Evolutionary conservation across 768 basidiomycete genomes (phyloP), one percentile per base, ranked within the genome.

Genomic region (Rhodocollybia butyracea): DNA sequence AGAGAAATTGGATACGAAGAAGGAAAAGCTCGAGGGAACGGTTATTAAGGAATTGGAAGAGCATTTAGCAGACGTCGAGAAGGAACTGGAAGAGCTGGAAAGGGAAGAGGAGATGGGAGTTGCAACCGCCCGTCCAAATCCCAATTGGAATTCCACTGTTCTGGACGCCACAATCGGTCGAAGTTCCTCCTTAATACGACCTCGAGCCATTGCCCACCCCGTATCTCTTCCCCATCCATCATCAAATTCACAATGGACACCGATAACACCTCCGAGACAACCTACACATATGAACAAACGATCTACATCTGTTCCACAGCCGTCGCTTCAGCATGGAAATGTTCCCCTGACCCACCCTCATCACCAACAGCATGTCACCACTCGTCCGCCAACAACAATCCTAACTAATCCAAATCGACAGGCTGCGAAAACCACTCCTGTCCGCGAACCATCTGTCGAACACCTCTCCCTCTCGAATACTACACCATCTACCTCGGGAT

Each of bases 11-110:
- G 75, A 66, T 27, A 74, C 70, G 54, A 87, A 85, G 73, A 78
- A 77, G 63, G 89, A 91, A 50, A 88, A 80, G 64, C 67, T 91
- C 50, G 87, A 89, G 63, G 70, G 63, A 4, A 70, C 70, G 29
- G 71, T 78, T 13, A 74, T 93, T 17, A 77, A 77, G 1, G 88
- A 88, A 57, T 74, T 93, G 39, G 89, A 90, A 68, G 78, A 80
- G 46, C 82, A 85, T 66, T 72, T 92, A 46, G 72, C 72, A 56
- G 79, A 79, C 40, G 69, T 89, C 47, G 78, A 81, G 60, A 71
- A 72, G 24, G 85, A 91, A 67, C 79, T 89, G 21, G 83, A 85
- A 63, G 66, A 65, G 32, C 67, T 69, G 8, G 73, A 75, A 55
- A 60, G 60, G 51, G 70, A 75, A 38, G 70, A 71, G 36, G 53